A percentile compares a stretch with the other conserved stretches of the same genome.
Conservation (phyloP, 352 stramenopile species). For the Phytophthora niederhauseri region DNA sequence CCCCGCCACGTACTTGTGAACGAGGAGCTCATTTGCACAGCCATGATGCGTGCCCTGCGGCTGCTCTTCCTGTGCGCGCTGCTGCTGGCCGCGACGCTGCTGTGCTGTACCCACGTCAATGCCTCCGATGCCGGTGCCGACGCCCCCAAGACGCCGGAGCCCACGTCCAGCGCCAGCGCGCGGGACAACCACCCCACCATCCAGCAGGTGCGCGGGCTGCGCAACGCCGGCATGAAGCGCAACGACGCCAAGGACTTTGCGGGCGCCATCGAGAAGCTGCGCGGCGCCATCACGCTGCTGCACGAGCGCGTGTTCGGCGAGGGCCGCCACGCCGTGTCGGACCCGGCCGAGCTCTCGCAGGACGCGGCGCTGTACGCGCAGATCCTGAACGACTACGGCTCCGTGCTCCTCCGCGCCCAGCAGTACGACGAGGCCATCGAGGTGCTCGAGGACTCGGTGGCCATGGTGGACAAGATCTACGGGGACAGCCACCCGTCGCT, state of each 20-base stretch:
- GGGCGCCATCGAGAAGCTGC: conserved; percentile 63
- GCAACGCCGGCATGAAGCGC: conserved; percentile 76
- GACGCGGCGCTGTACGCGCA: conserved; percentile 81
- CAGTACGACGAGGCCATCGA: conserved; percentile 80
- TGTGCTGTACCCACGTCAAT: background rate
- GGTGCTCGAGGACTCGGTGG: conserved; percentile 75
- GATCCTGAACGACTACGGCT: conserved; percentile 82
- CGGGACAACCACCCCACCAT: conserved; percentile 71
- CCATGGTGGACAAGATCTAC: conserved; percentile 79
- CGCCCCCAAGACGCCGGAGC: conserved; percentile 16
- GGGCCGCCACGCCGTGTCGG: conserved; percentile 49
- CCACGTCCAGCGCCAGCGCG: conserved; percentile 34
- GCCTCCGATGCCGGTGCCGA: background rate
- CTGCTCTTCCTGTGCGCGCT: conserved; percentile 34
- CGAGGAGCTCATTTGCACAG: background rate
- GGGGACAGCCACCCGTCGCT: conserved; percentile 83
- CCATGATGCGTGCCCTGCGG: conserved; percentile 20
- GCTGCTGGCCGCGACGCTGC: conserved; percentile 38
- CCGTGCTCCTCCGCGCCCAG: conserved; percentile 71
- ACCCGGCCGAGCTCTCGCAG: conserved; percentile 60
- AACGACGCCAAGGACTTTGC: conserved; percentile 71
- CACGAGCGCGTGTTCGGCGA: conserved; percentile 76
- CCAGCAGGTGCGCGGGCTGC: conserved; percentile 64
- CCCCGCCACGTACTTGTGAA: too few species aligned
- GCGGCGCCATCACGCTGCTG: conserved; percentile 66